Conservation (phyloP, 495 filamentous ascomycete species). For the Annulohypoxylon maeteangense region DNA sequence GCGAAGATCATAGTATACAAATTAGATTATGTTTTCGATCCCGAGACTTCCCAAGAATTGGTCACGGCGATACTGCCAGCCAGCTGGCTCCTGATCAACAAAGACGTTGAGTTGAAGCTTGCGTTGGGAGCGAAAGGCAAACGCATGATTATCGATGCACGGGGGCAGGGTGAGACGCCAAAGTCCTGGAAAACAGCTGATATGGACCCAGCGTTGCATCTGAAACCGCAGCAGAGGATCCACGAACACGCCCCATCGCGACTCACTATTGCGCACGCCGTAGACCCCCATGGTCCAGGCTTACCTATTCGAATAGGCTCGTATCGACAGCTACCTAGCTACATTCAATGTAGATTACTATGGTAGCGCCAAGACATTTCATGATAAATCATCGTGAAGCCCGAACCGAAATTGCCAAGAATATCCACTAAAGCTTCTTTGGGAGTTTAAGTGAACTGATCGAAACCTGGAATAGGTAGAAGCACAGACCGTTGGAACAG, state of each 20-base stretch:
- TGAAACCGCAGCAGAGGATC: slow-evolving; percentile 38
- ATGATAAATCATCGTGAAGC: not conserved
- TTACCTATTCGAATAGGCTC: slow-evolving; percentile 1
- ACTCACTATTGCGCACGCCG: slow-evolving; percentile 1
- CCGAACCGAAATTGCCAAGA: slow-evolving; percentile 16
- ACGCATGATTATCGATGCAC: slow-evolving; percentile 40
- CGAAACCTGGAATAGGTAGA: not conserved
- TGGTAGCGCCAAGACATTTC: slow-evolving; percentile 3
- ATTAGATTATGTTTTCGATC: slow-evolving; percentile 14
- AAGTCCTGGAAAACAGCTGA: slow-evolving; percentile 47
- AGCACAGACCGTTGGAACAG: not conserved
- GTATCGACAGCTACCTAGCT: not conserved
- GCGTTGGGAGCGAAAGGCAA: slow-evolving; percentile 18
- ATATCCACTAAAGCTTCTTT: slow-evolving; percentile 5
- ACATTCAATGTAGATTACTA: not conserved
- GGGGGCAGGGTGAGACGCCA: slow-evolving; percentile 40
- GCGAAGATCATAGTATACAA: slow-evolving; percentile 38
- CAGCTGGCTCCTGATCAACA: slow-evolving; percentile 29
- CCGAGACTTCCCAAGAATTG: not conserved
- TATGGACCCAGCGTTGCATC: slow-evolving; percentile 46
- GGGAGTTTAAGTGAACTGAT: not conserved
- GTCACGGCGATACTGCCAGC: slow-evolving; percentile 29
- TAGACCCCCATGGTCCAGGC: not conserved
- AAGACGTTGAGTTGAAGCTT: slow-evolving; percentile 8
- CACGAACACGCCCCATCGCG: slow-evolving; percentile 12